Percentiles rank a stretch among this genome's conserved stretches.
Evolutionary conservation across 2,329 filamentous ascomycete species (phyloP).

Genomic region (Albifimbria verrucaria): DNA sequence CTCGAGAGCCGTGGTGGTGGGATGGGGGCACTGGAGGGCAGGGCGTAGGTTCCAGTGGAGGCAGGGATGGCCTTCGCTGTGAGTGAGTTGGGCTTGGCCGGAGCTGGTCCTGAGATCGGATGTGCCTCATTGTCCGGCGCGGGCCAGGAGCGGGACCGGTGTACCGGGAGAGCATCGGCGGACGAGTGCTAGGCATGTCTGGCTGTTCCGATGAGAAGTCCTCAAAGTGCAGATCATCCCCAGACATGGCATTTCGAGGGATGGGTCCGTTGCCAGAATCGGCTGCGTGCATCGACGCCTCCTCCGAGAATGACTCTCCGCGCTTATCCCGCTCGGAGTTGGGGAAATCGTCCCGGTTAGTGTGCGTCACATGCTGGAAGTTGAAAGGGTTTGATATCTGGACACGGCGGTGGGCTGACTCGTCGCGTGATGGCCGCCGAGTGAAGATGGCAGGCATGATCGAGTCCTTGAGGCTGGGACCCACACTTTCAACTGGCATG

Average conservation of each 20-base stretch:
- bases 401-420: conserved; percentile 34
- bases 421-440: conserved; percentile 42
- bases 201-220: conserved; percentile 37
- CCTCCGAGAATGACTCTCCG: conserved; percentile 40
- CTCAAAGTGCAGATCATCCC: conserved; percentile 41
- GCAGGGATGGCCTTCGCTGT: conserved; percentile 38
- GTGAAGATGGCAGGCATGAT: conserved; percentile 50
- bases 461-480: conserved; percentile 36
- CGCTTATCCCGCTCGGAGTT: conserved; percentile 37
- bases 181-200: conserved; percentile 10
- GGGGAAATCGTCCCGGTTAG: conserved; percentile 45
- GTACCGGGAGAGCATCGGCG: conserved; percentile 14
- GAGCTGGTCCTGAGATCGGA: conserved; percentile 48
- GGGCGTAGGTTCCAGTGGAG: conserved; percentile 32
- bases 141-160: conserved; percentile 17
- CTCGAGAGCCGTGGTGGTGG: conserved; percentile 55
- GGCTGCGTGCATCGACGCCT: conserved; percentile 34
- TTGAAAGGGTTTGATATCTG: conserved; percentile 64
- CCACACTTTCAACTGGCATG: conserved; percentile 28
- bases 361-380: conserved; percentile 63
- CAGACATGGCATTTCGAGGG: conserved; percentile 21
- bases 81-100: conserved; percentile 46
- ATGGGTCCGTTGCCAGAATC: conserved; percentile 12
- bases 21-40: conserved; percentile 35
- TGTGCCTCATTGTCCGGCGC: conserved; percentile 38